Percentiles rank a stretch among this genome's conserved stretches.
Conservation (phyloP, 1,139 yeast species). For the Geotrichum siamense region DNA sequence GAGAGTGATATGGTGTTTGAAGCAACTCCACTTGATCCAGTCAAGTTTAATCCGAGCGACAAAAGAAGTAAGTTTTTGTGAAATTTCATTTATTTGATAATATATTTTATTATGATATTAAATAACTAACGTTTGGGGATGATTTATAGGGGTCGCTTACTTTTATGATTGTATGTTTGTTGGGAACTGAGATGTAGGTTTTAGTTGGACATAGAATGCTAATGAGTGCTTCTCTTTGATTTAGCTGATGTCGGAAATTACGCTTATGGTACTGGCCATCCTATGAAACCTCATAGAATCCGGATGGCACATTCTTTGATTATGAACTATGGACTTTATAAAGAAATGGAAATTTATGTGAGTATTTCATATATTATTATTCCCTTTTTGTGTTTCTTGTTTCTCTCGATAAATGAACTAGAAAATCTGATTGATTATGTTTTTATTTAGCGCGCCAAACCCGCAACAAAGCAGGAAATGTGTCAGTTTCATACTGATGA, state of each 20-base stretch:
- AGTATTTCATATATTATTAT: conserved; percentile 15
- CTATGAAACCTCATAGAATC: conserved; percentile 97
- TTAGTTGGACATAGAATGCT: too few relatives aligned
- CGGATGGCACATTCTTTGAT: conserved; percentile 97
- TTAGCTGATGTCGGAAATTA: conserved; percentile 88
- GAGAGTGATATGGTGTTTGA: conserved; percentile 22
- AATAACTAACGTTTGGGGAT: not conserved
- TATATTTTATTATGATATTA: too few relatives aligned
- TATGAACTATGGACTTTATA: conserved; percentile 94
- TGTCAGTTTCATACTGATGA: conserved; percentile 98
- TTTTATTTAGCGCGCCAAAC: conserved; percentile 59
- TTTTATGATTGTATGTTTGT: conserved; percentile 47
- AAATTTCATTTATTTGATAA: not conserved
- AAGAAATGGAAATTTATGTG: conserved; percentile 89
- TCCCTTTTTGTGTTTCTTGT: not conserved
- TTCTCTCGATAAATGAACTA: not conserved
- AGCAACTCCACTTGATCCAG: conserved; percentile 49
- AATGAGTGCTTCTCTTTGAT: not conserved
- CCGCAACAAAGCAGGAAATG: conserved; percentile 98
- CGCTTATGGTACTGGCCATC: conserved; percentile 97
- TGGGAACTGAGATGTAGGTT: too few relatives aligned
- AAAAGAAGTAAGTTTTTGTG: conserved; percentile 43
- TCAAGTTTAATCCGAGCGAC: conserved; percentile 49
- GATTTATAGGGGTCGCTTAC: conserved; percentile 46
- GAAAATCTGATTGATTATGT: not conserved